Evolutionary conservation across 164 flowering plant genomes (phyloP), one percentile per base, ranked within the genome.

Genomic region (Echeveria elegans): DNA sequence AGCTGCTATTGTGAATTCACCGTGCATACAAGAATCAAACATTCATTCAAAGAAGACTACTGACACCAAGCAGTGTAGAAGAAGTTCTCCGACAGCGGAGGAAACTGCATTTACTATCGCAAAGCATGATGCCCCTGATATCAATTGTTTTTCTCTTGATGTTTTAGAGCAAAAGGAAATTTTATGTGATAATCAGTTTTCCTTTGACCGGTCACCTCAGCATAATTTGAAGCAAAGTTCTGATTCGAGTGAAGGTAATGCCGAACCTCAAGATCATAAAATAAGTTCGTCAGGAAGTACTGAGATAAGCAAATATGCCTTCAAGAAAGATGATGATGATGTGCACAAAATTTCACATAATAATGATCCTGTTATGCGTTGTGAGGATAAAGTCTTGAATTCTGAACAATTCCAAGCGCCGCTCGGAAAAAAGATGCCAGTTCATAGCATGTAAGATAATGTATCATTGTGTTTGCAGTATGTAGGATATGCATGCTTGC

Each of bases 371-470:
- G 14, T 5, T 41, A 52, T 71, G 1, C 68, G 40, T 30, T 26
- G 40, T 61, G 41, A 66, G 28, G 82, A 78, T 59, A 71, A 37
- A 52, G 9, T 31, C 66, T 58, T 59, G 73, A 68, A 66, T 70
- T 40, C 28, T 10, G 64, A 77, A 74, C 52, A 60, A 50, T 65
- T 69, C 58, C 70, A 66, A 63, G 72, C 73, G 21, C 74, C 45
- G 26, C 63, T 56, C 23, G 66, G 79, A 53, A 84, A 72, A 21
- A 63, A 45, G 63, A 56, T 56, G 63, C 73, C 73, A 60, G 66
- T 66, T 67, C 67, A 64, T 64, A 52, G 32, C 72, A 71, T 74
- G 95, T 88, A 82, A 83, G 95, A 28, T 53, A 1, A 52, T 23
- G 58, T 52, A 23, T 52, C 58, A 0, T 1, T 6, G 10, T 53